Percentiles rank a stretch among this genome's conserved stretches.
phyloP scores from a whole-genome alignment of 805 yeast species.

The Wickerhamomyces canadensis region DNA sequence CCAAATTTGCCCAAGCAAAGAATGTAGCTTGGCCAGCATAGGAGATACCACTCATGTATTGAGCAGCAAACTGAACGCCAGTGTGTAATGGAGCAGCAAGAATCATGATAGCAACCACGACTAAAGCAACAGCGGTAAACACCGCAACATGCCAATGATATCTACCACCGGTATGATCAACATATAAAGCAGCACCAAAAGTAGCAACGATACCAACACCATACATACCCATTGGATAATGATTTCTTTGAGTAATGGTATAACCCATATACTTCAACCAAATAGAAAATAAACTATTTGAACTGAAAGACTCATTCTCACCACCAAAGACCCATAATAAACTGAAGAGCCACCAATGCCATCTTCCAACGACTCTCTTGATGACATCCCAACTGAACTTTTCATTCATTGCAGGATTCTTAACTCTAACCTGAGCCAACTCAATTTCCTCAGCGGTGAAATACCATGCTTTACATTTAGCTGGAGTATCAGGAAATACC shows the following conservation, averaged over 20 bases:
- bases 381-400: conserved; percentile 30
- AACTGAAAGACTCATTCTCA: conserved; percentile 40
- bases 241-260: conserved; percentile 40
- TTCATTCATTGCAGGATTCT: conserved; percentile 22
- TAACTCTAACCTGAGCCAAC: conserved; percentile 38
- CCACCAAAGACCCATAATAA: conserved; percentile 48
- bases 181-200: conserved; percentile 35
- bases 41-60: conserved; percentile 47
- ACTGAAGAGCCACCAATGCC: conserved; percentile 55
- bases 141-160: conserved; percentile 44
- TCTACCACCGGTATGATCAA: conserved; percentile 32
- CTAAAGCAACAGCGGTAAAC: conserved; percentile 35
- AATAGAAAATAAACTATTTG: conserved; percentile 42
- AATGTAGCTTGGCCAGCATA: conserved; percentile 57
- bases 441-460: conserved; percentile 36
- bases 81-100: conserved; percentile 34
- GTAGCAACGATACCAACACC: conserved; percentile 47
- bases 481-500: conserved; percentile 55
- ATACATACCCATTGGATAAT: conserved; percentile 49
- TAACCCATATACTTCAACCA: conserved; percentile 39
- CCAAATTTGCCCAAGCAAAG: conserved; percentile 60
- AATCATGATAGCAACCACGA: conserved; percentile 43
- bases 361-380: conserved; percentile 41
- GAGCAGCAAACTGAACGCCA: conserved; percentile 43
- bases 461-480: conserved; percentile 35